Base-by-base conservation (phyloP, 225 moss, liverwort and hornwort genomes). In the Rhytidiadelphus loreus region DNA sequence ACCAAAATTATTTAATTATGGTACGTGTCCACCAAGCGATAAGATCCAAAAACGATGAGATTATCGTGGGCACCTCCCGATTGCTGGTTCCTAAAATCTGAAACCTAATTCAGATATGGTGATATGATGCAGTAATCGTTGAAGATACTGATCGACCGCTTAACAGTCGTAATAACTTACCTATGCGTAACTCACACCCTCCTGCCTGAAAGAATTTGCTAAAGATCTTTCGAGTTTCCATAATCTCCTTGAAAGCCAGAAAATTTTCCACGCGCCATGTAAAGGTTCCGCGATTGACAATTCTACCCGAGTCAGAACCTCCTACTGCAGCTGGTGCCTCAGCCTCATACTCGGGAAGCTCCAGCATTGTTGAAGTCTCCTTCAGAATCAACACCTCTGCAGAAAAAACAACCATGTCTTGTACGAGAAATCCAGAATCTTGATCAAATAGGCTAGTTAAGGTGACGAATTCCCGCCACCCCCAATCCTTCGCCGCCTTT, bases 151-250 rank as follows among this genome's bases (percentile, higher is more conserved):
- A 86, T 80, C 62, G 48, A 69, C 86, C 62, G 73, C 66, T 84
- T 85, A 39, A 80, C 59, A 85, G 85, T 89, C 87, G 81, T 80
- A 87, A 88, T 59, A 88, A 92, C 97, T 92, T 94, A 99, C 99
- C 99, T 91, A 97, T 99, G 90, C 99, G 96, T 88, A 97, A 97
- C 87, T 99, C 99, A 94, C 99, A 99, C 89, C 97, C 99, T 89
- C 97, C 97, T 91, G 97, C 97, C 92, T 99, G 99, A 88, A 99
- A 99, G 87, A 99, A 99, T 90, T 99, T 99, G 97, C 99, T 99
- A 94, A 99, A 99, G 85, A 99, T 99, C 94, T 97, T 99, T 88
- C 99, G 97, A 88, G 97, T 99, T 94, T 97, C 99, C 97, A 99
- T 99, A 52, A 99, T 99, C 92, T 99, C 99, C 96, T 99, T 99